Conservation (phyloP, 176 grass and related monocot species). For the Oryza glaberrima region DNA sequence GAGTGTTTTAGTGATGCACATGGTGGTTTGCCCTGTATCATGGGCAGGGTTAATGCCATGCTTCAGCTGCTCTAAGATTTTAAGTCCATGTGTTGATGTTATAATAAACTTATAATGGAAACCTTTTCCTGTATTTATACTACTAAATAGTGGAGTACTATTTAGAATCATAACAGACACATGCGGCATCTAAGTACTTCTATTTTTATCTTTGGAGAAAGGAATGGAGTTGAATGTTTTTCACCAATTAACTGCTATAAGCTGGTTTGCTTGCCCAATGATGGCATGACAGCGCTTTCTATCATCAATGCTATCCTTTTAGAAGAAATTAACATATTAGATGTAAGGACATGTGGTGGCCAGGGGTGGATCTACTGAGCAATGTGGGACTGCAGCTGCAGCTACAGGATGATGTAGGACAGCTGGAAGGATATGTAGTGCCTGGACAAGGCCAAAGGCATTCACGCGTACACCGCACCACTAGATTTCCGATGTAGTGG, state of each 20-base stretch:
- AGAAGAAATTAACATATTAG: neutral
- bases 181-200: neutral
- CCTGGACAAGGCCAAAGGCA: neutral
- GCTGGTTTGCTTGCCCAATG: neutral
- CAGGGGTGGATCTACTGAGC: neutral
- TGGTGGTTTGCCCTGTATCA: neutral
- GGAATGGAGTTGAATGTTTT: conserved; percentile 1
- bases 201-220: neutral
- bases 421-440: neutral
- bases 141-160: conserved; percentile 10
- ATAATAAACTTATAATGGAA: conserved; percentile 4
- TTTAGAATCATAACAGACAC: neutral
- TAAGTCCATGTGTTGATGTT: neutral
- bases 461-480: neutral
- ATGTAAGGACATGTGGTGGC: neutral
- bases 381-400: neutral
- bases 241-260: neutral
- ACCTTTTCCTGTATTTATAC: neutral
- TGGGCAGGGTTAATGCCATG: neutral
- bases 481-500: neutral
- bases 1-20: neutral
- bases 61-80: conserved; percentile 17
- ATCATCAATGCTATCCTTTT: neutral
- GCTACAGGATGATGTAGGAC: neutral
- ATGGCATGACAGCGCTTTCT: neutral